Evolutionary conservation across 331 rosid species (phyloP), one percentile per base, ranked within the genome.

Genomic region (Stylosanthes scabra): DNA sequence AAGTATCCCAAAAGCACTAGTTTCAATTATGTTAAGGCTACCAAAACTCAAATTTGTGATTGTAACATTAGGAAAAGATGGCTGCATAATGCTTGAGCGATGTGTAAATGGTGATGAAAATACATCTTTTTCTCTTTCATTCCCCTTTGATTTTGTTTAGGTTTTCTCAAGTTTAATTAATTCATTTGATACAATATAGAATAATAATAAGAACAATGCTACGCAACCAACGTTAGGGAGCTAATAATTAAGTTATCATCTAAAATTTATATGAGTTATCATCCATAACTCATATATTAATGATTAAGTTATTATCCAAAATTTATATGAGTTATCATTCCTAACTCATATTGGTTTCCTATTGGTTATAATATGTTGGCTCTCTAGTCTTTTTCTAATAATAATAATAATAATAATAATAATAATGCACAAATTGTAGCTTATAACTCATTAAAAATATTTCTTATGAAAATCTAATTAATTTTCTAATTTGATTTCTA

Each of bases 1-100:
- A 70, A 83, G 93, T 15, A 66, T 84, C 80, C 83, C 97, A 49
- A 88, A 80, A 71, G 91, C 96, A 16, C 84, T 94, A 39, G 88
- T 87, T 78, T 88, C 97, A 81, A 89, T 94, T 62, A 85, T 91
- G 69, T 52, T 86, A 70, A 81, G 83, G 63, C 78, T 91, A 70
- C 97, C 97, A 52, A 87, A 83, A 68, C 74, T 94, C 70, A 91
- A 87, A 71, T 94, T 89, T 83, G 89, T 78, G 54, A 87, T 89
- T 40, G 99, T 82, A 74, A 94, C 99, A 70, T 82, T 94, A 85
- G 99, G 99, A 34, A 79, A 85, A 86, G 86, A 88, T 51, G 97
- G 99, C 54, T 94, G 96, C 88, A 72, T 94, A 65, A 88, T 94
- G 97, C 92, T 94, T 31, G 96, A 94, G 83, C 86, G 83, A 84